Evolutionary conservation across 441 rosid genomes (phyloP), one percentile per base, ranked within the genome.

Genomic region (Populus hybrid): DNA sequence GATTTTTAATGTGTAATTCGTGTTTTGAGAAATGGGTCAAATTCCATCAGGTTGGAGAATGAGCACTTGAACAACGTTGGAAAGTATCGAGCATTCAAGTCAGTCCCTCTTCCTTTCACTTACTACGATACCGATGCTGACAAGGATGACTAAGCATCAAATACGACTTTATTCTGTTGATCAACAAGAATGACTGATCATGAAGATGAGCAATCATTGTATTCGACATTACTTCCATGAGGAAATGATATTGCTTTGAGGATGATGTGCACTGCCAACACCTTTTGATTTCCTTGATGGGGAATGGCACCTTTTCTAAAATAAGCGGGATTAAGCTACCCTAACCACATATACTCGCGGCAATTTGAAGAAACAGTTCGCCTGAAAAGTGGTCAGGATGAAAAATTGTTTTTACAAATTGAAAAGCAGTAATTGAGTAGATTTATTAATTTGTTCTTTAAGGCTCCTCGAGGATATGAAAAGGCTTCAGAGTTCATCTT

Each of bases 61-160:
- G 98, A 94, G 84, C 98, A 94, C 87, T 81, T 94, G 76, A 94
- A 92, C 86, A 94, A 94, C 70, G 98, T 94, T 29, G 98, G 95
- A 61, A 92, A 91, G 81, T 94, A 78, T 77, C 84, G 95, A 64
- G 98, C 98, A 35, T 91, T 92, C 80, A 92, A 94, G 69, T 86
- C 95, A 33, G 93, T 94, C 61, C 98, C 98, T 40, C 82, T 93
- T 65, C 97, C 98, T 28, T 93, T 93, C 71, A 73, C 76, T 73
- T 84, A 87, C 31, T 53, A 53, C 31, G 80, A n/a, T 68, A 29
- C 38, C 8, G 11, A 45, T 72, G 66, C 82, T 77, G 76, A 69
- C 80, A 83, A 83, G 75, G 65, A 38, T 23, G 18, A 35, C 72
- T 56, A 31, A 16, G 69, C 59, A 26, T 8, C 26, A 77, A 72